phyloP scores from a whole-genome alignment of 1,139 yeast species.

The Saccharomycopsis phalli region DNA sequence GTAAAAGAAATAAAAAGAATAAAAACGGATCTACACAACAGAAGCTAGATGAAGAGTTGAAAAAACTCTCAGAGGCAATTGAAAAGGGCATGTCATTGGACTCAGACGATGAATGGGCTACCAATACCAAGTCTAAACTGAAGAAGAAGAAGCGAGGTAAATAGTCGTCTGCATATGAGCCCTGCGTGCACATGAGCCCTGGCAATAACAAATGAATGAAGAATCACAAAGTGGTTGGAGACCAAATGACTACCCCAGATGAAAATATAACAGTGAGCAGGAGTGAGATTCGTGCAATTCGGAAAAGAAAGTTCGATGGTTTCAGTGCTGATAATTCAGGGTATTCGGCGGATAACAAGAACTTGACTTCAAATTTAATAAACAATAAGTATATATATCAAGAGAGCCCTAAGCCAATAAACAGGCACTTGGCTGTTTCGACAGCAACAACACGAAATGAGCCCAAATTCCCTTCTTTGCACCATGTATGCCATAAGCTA shows the following conservation, averaged over 20 bases:
- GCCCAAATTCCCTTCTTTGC: neutral
- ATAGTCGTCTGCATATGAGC: no score
- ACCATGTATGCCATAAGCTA: constrained; percentile 4
- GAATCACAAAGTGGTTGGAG: no score
- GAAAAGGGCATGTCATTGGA: constrained; percentile 10
- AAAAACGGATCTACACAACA: neutral
- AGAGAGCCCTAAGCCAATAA: neutral
- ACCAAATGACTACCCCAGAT: no score
- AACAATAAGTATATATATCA: neutral
- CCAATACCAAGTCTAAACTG: constrained; percentile 3
- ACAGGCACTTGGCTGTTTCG: neutral
- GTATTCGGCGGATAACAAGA: no score
- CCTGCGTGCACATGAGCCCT: no score
- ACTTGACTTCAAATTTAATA: neutral
- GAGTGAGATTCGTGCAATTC: no score
- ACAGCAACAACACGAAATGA: neutral
- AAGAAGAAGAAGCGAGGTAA: constrained; percentile 7
- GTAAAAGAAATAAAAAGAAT: constrained; percentile 2
- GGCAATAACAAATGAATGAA: no score
- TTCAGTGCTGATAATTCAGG: no score
- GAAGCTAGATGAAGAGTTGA: constrained; percentile 2
- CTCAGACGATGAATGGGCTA: constrained; percentile 6
- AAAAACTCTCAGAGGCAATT: constrained; percentile 10
- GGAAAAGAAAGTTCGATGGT: no score
- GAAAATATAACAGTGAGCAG: no score